phyloP scores from a whole-genome alignment of 2,329 filamentous ascomycete species.

The Daldinia sp. region DNA sequence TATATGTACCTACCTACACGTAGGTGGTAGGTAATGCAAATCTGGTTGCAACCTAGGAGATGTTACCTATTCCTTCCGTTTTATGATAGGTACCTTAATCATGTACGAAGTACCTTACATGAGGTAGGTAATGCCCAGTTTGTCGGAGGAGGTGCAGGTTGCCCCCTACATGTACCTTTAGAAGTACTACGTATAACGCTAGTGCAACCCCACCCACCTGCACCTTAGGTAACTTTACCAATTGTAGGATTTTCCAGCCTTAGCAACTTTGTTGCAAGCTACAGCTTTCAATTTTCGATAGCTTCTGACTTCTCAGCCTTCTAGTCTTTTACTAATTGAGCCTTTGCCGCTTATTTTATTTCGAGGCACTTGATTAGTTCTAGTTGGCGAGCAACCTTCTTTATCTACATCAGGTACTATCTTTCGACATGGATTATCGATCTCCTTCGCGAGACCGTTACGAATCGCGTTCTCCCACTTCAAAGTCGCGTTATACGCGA shows the following conservation, averaged over 20 bases:
- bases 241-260: constrained; percentile 15
- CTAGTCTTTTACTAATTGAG: neutral
- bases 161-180: no score
- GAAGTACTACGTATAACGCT: neutral
- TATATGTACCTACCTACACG: no score
- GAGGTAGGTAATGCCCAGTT: no score
- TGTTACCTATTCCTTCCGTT: no score
- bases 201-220: constrained; percentile 1
- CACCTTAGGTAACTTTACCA: neutral
- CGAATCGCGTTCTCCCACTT: constrained; percentile 52
- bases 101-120: no score
- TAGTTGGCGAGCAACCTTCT: neutral
- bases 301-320: neutral
- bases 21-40: no score
- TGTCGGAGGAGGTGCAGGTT: no score
- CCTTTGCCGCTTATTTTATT: neutral
- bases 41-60: no score
- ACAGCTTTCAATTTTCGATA: constrained; percentile 2
- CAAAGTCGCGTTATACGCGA: constrained; percentile 56
- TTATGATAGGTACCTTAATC: constrained; percentile 5
- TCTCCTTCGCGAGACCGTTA: constrained; percentile 51
- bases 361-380: neutral
- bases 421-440: constrained; percentile 46
- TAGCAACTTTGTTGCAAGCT: constrained; percentile 12
- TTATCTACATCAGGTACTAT: neutral